A percentile compares a stretch with the other conserved stretches of the same genome.
These are phyloP conservation scores for Fomitopsis serialis DNA, from an alignment of 768 basidiomycete genomes.

Conservation along the genomic window DNA sequence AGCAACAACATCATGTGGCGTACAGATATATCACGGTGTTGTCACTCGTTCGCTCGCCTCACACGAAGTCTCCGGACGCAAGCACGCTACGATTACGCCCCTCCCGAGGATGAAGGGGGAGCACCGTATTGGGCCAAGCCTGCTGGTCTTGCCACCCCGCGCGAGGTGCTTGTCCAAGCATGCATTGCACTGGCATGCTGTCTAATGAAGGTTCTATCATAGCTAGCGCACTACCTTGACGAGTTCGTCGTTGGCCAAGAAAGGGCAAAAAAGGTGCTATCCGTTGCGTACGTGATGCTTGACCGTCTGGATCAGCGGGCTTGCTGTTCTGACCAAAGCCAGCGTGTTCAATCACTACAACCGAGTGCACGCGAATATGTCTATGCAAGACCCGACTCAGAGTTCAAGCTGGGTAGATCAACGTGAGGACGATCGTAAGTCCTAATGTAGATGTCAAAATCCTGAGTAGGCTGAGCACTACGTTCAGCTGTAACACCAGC, in stretches of 20 bases:
- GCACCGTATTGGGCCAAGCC: constrained; percentile 26
- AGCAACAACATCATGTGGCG: not conserved
- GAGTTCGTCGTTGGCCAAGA: constrained; percentile 91
- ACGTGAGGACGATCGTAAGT: constrained; percentile 14
- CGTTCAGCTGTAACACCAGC: constrained; percentile 46
- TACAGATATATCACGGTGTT: not conserved
- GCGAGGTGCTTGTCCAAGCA: constrained; percentile 33
- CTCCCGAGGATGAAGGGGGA: constrained; percentile 16
- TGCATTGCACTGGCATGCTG: not conserved
- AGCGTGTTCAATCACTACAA: constrained; percentile 97
- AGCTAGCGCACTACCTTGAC: constrained; percentile 84
- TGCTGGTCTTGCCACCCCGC: constrained; percentile 54
- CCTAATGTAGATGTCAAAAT: constrained; percentile 6
- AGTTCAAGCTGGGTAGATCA: not conserved
- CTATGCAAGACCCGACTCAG: constrained; percentile 31
- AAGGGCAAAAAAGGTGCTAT: constrained; percentile 87
- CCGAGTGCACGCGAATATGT: constrained; percentile 70
- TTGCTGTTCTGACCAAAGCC: not conserved
- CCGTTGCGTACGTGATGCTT: constrained; percentile 73
- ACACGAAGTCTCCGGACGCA: constrained; percentile 49
- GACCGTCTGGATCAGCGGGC: not conserved
- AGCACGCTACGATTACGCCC: constrained; percentile 40
- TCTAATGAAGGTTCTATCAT: constrained; percentile 1
- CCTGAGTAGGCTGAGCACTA: constrained; percentile 2
- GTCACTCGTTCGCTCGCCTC: constrained; percentile 19